Conservation (phyloP, 192 early-diverging fungal genomes). For the Coemansia sp. region DNA sequence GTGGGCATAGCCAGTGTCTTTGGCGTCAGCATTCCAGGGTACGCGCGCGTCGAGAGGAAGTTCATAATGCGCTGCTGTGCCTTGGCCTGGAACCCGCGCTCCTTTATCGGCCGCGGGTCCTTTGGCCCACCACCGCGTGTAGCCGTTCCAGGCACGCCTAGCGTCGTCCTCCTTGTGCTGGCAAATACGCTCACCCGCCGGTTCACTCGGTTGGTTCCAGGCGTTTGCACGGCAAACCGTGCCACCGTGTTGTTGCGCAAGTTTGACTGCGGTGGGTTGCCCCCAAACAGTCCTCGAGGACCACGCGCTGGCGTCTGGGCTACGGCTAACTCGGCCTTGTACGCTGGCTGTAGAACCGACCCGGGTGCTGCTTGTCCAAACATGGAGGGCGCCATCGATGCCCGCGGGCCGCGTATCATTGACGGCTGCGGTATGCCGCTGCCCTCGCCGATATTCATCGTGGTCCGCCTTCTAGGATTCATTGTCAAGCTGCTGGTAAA, state of each 20-base stretch:
- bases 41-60: slow-evolving; percentile 65
- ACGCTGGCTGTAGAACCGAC: slow-evolving; percentile 27
- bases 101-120: slow-evolving; percentile 68
- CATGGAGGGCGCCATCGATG: slow-evolving; percentile 50
- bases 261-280: slow-evolving; percentile 43
- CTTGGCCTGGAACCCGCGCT: slow-evolving; percentile 59
- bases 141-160: slow-evolving; percentile 33
- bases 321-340: slow-evolving; percentile 31
- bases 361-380: slow-evolving; percentile 31
- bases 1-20: slow-evolving; percentile 63
- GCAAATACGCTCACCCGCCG: slow-evolving; percentile 53
- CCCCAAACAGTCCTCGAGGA: slow-evolving; percentile 22
- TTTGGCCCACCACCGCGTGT: slow-evolving; percentile 55
- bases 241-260: slow-evolving; percentile 27
- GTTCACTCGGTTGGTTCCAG: slow-evolving; percentile 44
- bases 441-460: slow-evolving; percentile 52
- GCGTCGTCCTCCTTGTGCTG: slow-evolving; percentile 42
- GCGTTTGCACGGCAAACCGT: slow-evolving; percentile 33
- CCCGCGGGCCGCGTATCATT: slow-evolving; percentile 42
- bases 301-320: slow-evolving; percentile 39
- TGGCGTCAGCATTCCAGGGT: slow-evolving; percentile 56
- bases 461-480: slow-evolving; percentile 47
- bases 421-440: slow-evolving; percentile 52
- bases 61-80: slow-evolving; percentile 61
- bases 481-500: background rate